Conservation (phyloP, 2,329 filamentous ascomycete genomes). For the Aspergillus tanneri region DNA sequence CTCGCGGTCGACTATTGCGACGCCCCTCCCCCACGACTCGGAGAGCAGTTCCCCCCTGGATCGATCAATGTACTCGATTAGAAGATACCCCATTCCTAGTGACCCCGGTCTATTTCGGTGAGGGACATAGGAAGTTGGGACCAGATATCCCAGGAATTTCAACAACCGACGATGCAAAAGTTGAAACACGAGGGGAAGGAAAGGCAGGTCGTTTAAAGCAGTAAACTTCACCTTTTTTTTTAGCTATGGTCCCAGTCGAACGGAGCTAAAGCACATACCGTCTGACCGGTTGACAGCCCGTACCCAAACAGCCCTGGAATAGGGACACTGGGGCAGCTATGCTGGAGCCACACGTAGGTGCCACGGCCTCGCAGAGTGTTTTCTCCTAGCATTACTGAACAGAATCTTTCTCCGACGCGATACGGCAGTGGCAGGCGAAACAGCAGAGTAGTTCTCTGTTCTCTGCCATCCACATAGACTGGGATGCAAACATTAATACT, state of each 20-base stretch:
- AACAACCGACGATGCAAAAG: not conserved
- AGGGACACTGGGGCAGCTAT: not conserved
- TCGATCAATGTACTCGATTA: slow-evolving; percentile 22
- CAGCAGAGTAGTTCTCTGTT: not conserved
- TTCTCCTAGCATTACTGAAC: not conserved
- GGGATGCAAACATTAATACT: not conserved
- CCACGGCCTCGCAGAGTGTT: not conserved
- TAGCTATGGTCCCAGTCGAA: not conserved
- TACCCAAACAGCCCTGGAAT: not conserved
- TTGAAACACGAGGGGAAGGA: not conserved
- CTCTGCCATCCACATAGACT: not conserved
- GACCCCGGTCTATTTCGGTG: slow-evolving; percentile 8
- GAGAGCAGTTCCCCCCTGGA: slow-evolving; percentile 22
- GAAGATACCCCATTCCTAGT: slow-evolving; percentile 21
- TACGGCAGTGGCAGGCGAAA: not conserved
- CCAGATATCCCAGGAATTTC: not conserved
- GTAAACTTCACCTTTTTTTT: not conserved
- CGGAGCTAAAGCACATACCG: not conserved
- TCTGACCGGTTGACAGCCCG: not conserved
- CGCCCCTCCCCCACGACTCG: slow-evolving; percentile 18
- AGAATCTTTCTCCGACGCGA: not conserved
- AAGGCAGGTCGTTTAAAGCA: not conserved
- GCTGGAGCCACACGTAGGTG: not conserved
- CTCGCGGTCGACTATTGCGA: slow-evolving; percentile 12
- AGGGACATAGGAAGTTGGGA: not conserved